Evolutionary conservation across 345 rosid genomes (phyloP).

Genomic region (Linum tenue): DNA sequence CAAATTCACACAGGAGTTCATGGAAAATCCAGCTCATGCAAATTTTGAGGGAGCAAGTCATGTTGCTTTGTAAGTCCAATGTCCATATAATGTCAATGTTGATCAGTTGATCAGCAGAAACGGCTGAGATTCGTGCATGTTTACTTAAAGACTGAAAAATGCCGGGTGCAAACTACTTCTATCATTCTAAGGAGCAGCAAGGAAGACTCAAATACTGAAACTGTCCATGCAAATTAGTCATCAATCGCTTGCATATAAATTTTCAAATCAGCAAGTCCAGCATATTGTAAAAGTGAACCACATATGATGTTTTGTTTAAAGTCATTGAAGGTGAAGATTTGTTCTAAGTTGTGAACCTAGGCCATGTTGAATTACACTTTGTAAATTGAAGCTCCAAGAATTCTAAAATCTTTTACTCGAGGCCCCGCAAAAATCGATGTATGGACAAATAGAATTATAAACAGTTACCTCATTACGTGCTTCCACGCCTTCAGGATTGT

Average conservation of each 20-base stretch:
- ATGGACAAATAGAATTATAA: not conserved
- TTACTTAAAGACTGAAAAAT: too few species aligned
- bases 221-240: too few species aligned
- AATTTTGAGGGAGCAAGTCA: too few species aligned
- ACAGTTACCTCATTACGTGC: conserved; percentile 90
- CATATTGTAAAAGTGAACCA: too few species aligned
- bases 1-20: too few species aligned
- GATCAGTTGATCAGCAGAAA: not conserved
- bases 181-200: not conserved
- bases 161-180: not conserved
- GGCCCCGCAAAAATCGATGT: too few species aligned
- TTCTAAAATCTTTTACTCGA: not conserved
- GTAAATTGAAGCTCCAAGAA: not conserved
- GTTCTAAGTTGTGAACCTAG: not conserved
- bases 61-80: too few species aligned
- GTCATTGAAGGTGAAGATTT: too few species aligned
- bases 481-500: conserved; percentile 95
- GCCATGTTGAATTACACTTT: not conserved
- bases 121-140: not conserved
- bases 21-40: too few species aligned
- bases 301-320: too few species aligned
- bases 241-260: too few species aligned
- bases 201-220: not conserved
- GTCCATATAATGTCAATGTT: not conserved
- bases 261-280: not conserved